Base-by-base conservation (phyloP, 805 yeast genomes). In the Myxozyma monticola region DNA sequence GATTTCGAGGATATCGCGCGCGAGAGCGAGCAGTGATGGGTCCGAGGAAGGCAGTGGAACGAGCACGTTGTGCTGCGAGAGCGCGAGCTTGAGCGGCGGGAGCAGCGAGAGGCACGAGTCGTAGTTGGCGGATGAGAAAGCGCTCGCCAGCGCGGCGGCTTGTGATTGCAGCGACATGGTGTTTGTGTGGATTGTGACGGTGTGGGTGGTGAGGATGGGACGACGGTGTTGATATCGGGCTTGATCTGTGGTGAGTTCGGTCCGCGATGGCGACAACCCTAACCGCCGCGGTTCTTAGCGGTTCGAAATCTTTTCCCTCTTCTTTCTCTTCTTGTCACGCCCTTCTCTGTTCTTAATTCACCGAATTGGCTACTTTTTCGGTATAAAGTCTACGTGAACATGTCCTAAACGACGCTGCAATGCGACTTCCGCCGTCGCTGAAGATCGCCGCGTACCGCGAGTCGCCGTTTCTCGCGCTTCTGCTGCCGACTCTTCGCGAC, bases 1-100 rank as follows among this genome's bases (percentile, higher is more conserved):
- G 52, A 89, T 79, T 67, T 93, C 98, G 43, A 93, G 72, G 37
- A 91, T 85, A 35, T 85, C 80, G 60, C 95, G 82, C 6, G 96
- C 81, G 34, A 88, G 86, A 53, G 77, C 74, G 49, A 89, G 76
- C 69, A 90, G 96, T 17, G 67, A 65, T 24, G 60, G 65, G 44
- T 70, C 70, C 49, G 76, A 61, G 54, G 68, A 67, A 28, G 63
- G 48, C 4, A 69, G 49, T 17, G 97, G 97, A 22, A 89, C 79
- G 51, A 93, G 77, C 38, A 91, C 71, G 54, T 84, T 81, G 58
- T 83, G 82, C 64, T 86, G 83, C 60, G 95, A 83, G 58, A 90
- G 74, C 64, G 85, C 89, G 36, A 89, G 69, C 62, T 89, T 88
- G 65, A 91, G 78, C 18, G 84, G 78, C 1, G 88, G 83, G 35